Percentiles rank a stretch among this genome's conserved stretches.
Evolutionary conservation across 1,284 basidiomycete species (phyloP).

Genomic region (Ganoderma leucocontextum): DNA sequence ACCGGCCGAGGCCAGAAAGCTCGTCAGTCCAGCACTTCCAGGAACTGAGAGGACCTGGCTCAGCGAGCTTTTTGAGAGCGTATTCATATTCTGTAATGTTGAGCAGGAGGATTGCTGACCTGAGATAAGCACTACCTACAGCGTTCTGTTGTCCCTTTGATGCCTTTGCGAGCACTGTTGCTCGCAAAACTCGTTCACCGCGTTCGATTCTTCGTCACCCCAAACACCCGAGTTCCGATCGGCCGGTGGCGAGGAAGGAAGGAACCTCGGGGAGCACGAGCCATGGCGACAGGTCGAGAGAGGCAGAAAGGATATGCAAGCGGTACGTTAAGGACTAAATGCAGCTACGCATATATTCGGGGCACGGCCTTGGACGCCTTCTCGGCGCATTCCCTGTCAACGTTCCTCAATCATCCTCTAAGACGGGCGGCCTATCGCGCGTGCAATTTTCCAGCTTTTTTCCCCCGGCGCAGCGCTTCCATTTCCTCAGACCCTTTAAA

Average conservation of each 20-base stretch:
- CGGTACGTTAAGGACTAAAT: neutral
- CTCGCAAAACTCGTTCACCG: neutral
- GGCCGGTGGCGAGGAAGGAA: neutral
- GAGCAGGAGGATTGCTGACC: neutral
- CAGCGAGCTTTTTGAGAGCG: neutral
- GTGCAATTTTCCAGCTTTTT: slow-evolving; percentile 1
- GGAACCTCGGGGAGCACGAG: neutral
- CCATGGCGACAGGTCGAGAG: neutral
- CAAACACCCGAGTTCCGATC: neutral
- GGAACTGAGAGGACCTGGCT: neutral
- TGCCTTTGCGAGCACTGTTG: neutral
- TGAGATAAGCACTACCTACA: neutral
- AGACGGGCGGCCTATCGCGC: slow-evolving; percentile 4
- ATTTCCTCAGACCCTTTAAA: neutral
- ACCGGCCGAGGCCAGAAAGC: neutral
- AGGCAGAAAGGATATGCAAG: neutral
- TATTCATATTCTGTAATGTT: neutral
- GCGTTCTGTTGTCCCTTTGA: neutral
- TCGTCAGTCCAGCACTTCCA: neutral
- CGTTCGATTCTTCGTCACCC: neutral
- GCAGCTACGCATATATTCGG: neutral
- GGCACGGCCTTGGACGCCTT: neutral
- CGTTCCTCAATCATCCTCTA: slow-evolving; percentile 8
- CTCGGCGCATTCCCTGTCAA: neutral
- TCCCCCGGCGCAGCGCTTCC: neutral